phyloP scores from a whole-genome alignment of 1,284 basidiomycete genomes.

The Puccinia horiana region DNA sequence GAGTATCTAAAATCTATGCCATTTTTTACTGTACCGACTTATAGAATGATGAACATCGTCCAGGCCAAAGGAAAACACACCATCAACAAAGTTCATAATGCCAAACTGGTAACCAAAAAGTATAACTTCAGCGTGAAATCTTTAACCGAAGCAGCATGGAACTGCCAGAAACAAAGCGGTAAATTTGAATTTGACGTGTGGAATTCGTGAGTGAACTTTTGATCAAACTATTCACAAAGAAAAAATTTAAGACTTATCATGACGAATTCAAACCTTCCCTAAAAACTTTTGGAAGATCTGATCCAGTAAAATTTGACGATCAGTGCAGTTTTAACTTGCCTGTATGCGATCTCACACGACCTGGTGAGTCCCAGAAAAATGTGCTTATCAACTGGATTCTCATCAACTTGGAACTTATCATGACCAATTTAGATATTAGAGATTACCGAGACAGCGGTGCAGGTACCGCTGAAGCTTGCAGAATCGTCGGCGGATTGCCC shows the following conservation, averaged over 20 bases:
- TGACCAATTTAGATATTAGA: conserved; percentile 19
- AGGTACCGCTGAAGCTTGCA: conserved; percentile 32
- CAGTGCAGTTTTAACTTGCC: conserved; percentile 45
- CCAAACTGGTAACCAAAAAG: conserved; percentile 21
- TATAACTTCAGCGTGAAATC: conserved; percentile 36
- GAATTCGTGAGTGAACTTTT: conserved; percentile 29
- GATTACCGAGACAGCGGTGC: conserved; percentile 38
- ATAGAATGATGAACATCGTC: conserved; percentile 45
- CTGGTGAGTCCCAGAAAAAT: conserved; percentile 20
- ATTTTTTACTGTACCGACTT: conserved; percentile 9
- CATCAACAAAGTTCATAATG: conserved; percentile 33
- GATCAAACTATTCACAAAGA: neutral
- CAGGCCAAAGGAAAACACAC: conserved; percentile 37
- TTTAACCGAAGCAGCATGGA: conserved; percentile 41
- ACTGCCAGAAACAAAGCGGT: conserved; percentile 37
- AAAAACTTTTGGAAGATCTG: neutral
- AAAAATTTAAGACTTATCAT: neutral
- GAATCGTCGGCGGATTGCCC: conserved; percentile 31
- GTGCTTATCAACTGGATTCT: too few relatives aligned
- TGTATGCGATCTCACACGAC: conserved; percentile 42
- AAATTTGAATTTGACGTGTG: conserved; percentile 44
- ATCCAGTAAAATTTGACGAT: conserved; percentile 31
- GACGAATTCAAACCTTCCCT: neutral
- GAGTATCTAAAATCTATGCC: neutral
- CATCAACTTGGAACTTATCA: neutral